These are phyloP conservation scores for Colletotrichum sp. DNA, from an alignment of 2,329 filamentous ascomycete species.

Conservation along the genomic window DNA sequence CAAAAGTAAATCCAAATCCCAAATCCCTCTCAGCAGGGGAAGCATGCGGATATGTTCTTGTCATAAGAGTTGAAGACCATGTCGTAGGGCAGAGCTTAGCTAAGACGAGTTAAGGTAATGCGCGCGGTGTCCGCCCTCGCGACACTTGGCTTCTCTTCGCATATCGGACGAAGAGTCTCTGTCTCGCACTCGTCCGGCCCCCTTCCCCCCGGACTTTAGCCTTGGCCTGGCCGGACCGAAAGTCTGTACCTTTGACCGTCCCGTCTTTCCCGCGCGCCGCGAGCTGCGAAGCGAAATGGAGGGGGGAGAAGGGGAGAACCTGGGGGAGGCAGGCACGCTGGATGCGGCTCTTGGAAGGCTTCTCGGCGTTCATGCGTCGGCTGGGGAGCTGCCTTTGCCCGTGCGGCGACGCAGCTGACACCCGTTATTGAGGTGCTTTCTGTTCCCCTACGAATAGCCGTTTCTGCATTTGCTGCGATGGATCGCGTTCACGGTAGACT, in stretches of 20 bases:
- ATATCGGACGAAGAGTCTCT: background rate
- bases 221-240: background rate
- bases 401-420: background rate
- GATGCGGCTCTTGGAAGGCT: constrained; percentile 11
- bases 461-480: background rate
- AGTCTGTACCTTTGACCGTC: background rate
- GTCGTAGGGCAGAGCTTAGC: background rate
- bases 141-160: background rate
- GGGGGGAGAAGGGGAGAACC: background rate
- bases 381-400: background rate
- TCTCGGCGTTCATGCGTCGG: constrained; percentile 1
- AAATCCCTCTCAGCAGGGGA: background rate
- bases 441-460: background rate
- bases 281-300: background rate
- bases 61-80: background rate
- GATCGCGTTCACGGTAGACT: background rate
- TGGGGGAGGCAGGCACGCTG: background rate
- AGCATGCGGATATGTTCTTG: background rate
- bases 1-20: background rate
- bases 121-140: background rate
- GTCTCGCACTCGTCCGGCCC: background rate
- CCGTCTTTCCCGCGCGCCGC: background rate
- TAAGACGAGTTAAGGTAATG: background rate
- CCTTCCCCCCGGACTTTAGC: background rate
- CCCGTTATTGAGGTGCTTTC: background rate